Evolutionary conservation across 176 grass and related monocot species (phyloP).

Genomic region (Oryza officinalis): DNA sequence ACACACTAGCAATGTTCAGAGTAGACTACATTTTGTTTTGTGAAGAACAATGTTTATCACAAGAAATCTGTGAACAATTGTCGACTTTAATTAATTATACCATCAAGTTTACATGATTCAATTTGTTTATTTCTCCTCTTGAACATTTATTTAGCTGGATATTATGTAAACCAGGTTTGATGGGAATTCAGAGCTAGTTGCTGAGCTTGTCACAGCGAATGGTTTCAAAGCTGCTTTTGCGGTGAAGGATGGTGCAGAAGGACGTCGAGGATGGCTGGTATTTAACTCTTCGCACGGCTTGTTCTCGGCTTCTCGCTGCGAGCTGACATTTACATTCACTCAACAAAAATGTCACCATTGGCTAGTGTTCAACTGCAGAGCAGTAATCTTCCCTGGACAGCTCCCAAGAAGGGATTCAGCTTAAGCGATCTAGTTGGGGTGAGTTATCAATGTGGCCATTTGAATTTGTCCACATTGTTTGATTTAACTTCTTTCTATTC

Average conservation of each 20-base stretch:
- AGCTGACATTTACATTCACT: constrained; percentile 28
- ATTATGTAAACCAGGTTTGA: constrained; percentile 69
- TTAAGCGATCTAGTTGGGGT: constrained; percentile 71
- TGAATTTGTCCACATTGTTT: not conserved
- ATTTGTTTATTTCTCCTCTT: not conserved
- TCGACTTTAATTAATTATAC: not conserved
- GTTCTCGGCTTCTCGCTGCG: not conserved
- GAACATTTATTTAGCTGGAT: constrained; percentile 37
- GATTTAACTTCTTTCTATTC: not conserved
- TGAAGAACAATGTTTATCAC: not conserved
- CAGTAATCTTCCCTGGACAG: constrained; percentile 82
- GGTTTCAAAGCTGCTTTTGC: constrained; percentile 91
- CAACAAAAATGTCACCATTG: constrained; percentile 42
- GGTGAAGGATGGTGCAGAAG: constrained; percentile 91
- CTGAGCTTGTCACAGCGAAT: constrained; percentile 81
- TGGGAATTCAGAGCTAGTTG: constrained; percentile 76
- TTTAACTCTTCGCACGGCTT: constrained; percentile 26
- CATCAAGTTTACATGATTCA: not conserved
- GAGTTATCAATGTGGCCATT: constrained; percentile 34
- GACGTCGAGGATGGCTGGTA: constrained; percentile 85
- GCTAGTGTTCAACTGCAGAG: constrained; percentile 63
- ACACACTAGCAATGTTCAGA: not conserved
- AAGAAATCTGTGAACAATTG: not conserved
- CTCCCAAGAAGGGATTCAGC: constrained; percentile 65
- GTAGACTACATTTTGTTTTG: not conserved